Evolutionary conservation across 257 asterid species (phyloP).

Genomic region (Penstemon davidsonii): DNA sequence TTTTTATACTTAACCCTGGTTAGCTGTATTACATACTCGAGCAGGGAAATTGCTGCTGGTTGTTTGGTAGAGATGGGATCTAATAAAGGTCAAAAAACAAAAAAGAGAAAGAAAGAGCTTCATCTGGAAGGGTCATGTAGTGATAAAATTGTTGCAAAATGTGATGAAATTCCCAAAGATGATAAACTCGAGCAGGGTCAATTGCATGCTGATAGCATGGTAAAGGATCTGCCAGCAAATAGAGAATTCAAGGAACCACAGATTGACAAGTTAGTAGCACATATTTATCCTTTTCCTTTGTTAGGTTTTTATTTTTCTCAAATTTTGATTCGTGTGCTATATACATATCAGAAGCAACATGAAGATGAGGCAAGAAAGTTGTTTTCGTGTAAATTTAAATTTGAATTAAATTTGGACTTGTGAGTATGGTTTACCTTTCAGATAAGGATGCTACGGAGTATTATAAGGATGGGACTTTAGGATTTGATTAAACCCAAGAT

Average conservation of each 20-base stretch:
- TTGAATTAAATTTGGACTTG: background rate
- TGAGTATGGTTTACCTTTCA: background rate
- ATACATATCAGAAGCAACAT: constrained; percentile 4
- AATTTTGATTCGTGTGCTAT: constrained; percentile 1
- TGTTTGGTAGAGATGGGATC: constrained; percentile 30
- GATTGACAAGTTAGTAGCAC: constrained; percentile 49
- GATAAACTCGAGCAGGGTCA: constrained; percentile 38
- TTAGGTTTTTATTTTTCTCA: constrained; percentile 16
- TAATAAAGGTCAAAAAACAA: constrained; percentile 37
- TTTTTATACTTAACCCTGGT: background rate
- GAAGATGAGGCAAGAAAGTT: background rate
- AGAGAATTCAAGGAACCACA: constrained; percentile 36
- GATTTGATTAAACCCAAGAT: background rate
- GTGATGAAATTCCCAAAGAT: constrained; percentile 25
- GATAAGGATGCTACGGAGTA: background rate
- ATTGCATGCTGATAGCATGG: constrained; percentile 27
- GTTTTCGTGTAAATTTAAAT: background rate
- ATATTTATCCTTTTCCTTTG: background rate
- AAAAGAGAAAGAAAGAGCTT: constrained; percentile 54
- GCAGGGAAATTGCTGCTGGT: constrained; percentile 43
- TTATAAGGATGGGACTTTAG: no score
- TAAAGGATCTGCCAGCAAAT: constrained; percentile 35
- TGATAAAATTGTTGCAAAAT: constrained; percentile 27
- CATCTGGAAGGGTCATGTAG: constrained; percentile 31
- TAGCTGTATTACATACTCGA: constrained; percentile 19